Evolutionary conservation across 257 asterid genomes (phyloP).

Genomic region (Plantago elongata): DNA sequence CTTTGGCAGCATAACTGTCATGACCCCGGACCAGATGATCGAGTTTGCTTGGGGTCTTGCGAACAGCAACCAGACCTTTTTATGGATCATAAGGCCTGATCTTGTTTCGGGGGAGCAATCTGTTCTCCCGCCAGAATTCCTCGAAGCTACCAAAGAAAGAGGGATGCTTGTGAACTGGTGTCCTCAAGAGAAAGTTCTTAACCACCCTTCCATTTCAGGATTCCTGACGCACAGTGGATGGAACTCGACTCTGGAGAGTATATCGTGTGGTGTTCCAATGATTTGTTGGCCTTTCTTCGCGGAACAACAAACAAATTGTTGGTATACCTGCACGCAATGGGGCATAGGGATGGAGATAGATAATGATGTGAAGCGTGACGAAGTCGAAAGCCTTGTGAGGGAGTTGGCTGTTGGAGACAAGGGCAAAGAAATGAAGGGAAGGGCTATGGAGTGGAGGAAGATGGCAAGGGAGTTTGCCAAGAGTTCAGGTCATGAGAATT

Average conservation of each 20-base stretch:
- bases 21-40: conserved; percentile 35
- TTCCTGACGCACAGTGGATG: conserved; percentile 59
- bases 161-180: conserved; percentile 46
- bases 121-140: conserved; percentile 27
- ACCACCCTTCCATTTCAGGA: conserved; percentile 46
- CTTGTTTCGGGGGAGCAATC: conserved; percentile 35
- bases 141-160: conserved; percentile 32
- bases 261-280: conserved; percentile 48
- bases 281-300: conserved; percentile 64
- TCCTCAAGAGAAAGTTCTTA: conserved; percentile 47
- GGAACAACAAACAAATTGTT: conserved; percentile 49
- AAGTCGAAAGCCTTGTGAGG: conserved; percentile 32
- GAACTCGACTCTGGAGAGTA: conserved; percentile 24
- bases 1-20: conserved; percentile 42
- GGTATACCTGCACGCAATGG: conserved; percentile 38
- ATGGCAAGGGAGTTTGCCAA: conserved; percentile 24
- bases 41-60: conserved; percentile 64
- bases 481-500: conserved; percentile 23
- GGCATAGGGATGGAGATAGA: conserved; percentile 49
- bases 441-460: conserved; percentile 31
- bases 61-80: conserved; percentile 29
- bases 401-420: conserved; percentile 37
- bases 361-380: conserved; percentile 40
- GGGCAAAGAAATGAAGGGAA: conserved; percentile 33
- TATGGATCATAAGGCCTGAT: conserved; percentile 57